Evolutionary conservation across 148 eudicot species (phyloP), one percentile per base, ranked within the genome.

Genomic region (Silene latifolia): DNA sequence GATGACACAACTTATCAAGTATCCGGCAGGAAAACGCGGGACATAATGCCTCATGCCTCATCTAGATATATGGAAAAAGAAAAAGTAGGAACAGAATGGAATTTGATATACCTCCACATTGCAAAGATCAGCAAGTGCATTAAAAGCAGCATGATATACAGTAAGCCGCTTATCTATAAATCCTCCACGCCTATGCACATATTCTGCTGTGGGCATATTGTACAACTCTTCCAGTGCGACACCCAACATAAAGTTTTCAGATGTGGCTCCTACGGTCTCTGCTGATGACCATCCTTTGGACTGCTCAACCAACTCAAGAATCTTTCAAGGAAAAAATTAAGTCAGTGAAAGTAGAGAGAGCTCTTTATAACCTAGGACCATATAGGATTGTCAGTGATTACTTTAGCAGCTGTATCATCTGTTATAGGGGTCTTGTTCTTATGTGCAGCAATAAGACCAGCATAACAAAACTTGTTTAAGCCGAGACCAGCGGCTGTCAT

Each of bases 401-500:
- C 98, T 78, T 87, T 92, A 47, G 84, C 20, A 78, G 88, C 84
- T 17, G 86, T 83, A 83, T 90, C 97, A 78, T 86, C 81, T 7
- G 91, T 42, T 39, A 39, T 47, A 72, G 93, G 86, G 20, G 11
- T 79, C 87, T 80, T 88, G 66, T 94, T 94, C 87, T 69, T 87
- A 79, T 94, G 98, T 23, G 93, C 98, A 78, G 89, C 74, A 81
- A 94, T 92, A 78, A 92, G 91, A 64, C 97, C 98, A 48, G 92
- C 92, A 85, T 94, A 94, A 79, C 98, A 94, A 73, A 80, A 94
- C 76, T 89, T 92, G 85, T 94, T 94, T 80, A 94, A 82, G 68
- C 98, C 98, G 76, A 94, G 97, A 78, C 98, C 98, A 81, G 93
- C 93, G 20, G 97, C 91, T 72, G 92, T 94, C 98, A 94, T 94